Evolutionary conservation across 768 basidiomycete genomes (phyloP), one percentile per base, ranked within the genome.

Genomic region (Nidularia pulvinata): DNA sequence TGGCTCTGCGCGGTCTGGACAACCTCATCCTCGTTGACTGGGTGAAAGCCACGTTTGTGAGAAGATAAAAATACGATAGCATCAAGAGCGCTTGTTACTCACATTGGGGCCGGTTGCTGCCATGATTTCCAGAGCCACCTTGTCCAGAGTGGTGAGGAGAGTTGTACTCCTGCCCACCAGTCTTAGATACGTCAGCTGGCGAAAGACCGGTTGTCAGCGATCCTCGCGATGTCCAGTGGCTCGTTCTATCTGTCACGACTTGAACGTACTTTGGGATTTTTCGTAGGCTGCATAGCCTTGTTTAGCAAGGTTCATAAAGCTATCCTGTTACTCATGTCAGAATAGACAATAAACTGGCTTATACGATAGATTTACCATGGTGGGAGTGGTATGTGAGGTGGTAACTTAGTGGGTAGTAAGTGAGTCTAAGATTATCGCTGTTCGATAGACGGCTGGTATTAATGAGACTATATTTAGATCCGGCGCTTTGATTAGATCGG

Each of bases 301-400:
- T 69, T 91, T 86, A 7, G 89, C 91, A 59, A 92, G 66, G 54
- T 82, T 83, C 36, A 89, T 77, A 61, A 92, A 79, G 54, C 66
- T 77, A 55, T 90, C 88, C 90, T 88, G 52, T 46, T 51, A 6
- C 34, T 43, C 14, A 34, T 7, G 37, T 39, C n/a, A 39, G n/a
- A 39, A n/a, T 33, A 49, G n/a, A n/a, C n/a, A 13, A 6, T 6
- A 9, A 33, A 6, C 36, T 32, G 4, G 16, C n/a, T 19, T 11
- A 25, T 39, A 22, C 39, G 6, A 35, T 19, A 14, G 14, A 46
- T 42, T 14, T 55, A 51, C 55, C 55, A 55, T 58, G n/a, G 37
- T 39, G n/a, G n/a, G n/a, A n/a, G n/a, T n/a, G n/a, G n/a, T n/a
- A n/a, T n/a, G n/a, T n/a, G n/a, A n/a, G n/a, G n/a, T n/a, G n/a